phyloP scores from a whole-genome alignment of 305 asterid genomes.

The Solanum hybrid region DNA sequence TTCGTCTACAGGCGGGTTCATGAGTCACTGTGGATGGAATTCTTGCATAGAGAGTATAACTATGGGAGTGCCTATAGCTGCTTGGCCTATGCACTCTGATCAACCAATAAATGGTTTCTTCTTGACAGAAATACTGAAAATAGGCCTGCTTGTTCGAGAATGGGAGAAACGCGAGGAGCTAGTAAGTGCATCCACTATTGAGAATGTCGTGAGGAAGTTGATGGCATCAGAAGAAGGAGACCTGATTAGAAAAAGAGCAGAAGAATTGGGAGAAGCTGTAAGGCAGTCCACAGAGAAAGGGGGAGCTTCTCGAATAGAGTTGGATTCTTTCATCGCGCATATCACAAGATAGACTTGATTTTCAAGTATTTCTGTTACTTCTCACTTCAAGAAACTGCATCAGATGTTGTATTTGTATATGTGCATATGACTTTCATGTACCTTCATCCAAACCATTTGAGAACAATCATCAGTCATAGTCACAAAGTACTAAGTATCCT shows the following conservation, averaged over 20 bases:
- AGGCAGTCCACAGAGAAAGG: conserved; percentile 18
- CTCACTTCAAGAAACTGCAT: not conserved
- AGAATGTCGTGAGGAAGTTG: conserved; percentile 27
- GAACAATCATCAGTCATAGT: not conserved
- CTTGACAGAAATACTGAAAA: not conserved
- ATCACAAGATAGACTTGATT: conserved; percentile 6
- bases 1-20: not conserved
- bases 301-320: conserved; percentile 11
- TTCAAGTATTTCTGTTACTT: not conserved
- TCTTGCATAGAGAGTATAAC: not conserved
- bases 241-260: conserved; percentile 28
- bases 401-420: not conserved
- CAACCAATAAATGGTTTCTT: not conserved
- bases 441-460: not conserved
- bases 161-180: not conserved
- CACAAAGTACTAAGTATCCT: not conserved
- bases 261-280: conserved; percentile 24
- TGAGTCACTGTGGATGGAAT: not conserved
- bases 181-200: conserved; percentile 5
- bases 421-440: not conserved
- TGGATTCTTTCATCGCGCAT: conserved; percentile 28
- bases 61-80: not conserved
- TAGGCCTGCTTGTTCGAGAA: not conserved
- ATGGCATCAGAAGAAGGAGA: conserved; percentile 34
- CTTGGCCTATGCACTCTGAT: not conserved